Percentiles rank a stretch among this genome's conserved stretches.
Evolutionary conservation across 1,284 basidiomycete species (phyloP).

Genomic region (Neotropicomus parvogracilis): DNA sequence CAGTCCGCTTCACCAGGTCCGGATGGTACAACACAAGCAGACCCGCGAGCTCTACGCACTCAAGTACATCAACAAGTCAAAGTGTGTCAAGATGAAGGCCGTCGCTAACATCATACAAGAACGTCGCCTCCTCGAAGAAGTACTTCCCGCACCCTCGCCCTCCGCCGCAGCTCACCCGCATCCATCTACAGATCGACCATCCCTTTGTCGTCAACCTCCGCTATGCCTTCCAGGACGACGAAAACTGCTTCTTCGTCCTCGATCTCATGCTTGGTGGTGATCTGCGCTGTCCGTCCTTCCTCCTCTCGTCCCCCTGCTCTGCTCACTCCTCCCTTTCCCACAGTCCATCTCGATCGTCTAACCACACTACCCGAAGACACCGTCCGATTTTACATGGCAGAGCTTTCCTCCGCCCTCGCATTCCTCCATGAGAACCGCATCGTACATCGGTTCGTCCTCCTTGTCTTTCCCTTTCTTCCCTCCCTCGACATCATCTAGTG

Average conservation of each 20-base stretch:
- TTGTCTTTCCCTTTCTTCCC: conserved; percentile 29
- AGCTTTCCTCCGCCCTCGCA: conserved; percentile 85
- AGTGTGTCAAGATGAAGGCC: conserved; percentile 97
- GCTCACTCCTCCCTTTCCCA: conserved; percentile 12
- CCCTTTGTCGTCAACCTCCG: conserved; percentile 95
- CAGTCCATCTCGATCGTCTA: conserved; percentile 90
- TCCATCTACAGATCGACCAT: conserved; percentile 76
- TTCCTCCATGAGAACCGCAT: conserved; percentile 91
- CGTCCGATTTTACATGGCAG: conserved; percentile 88
- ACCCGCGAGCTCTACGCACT: conserved; percentile 92
- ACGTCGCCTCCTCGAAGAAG: conserved; percentile 88
- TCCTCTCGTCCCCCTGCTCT: conserved; percentile 28
- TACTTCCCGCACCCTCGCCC: conserved; percentile 28
- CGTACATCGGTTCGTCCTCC: conserved; percentile 77
- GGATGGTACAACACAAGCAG: conserved; percentile 98
- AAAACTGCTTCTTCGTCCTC: conserved; percentile 98
- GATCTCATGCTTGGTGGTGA: conserved; percentile 98
- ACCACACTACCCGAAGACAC: conserved; percentile 80
- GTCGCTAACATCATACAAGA: conserved; percentile 97
- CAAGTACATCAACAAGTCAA: conserved; percentile 98
- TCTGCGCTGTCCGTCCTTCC: conserved; percentile 72
- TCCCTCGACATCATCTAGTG: conserved; percentile 46
- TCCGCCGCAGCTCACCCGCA: neutral
- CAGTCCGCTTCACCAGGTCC: conserved; percentile 56
- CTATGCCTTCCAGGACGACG: conserved; percentile 98